A percentile compares a stretch with the other conserved stretches of the same genome.
phyloP scores from a whole-genome alignment of 306 rosid species.

The Calophaca sinica region DNA sequence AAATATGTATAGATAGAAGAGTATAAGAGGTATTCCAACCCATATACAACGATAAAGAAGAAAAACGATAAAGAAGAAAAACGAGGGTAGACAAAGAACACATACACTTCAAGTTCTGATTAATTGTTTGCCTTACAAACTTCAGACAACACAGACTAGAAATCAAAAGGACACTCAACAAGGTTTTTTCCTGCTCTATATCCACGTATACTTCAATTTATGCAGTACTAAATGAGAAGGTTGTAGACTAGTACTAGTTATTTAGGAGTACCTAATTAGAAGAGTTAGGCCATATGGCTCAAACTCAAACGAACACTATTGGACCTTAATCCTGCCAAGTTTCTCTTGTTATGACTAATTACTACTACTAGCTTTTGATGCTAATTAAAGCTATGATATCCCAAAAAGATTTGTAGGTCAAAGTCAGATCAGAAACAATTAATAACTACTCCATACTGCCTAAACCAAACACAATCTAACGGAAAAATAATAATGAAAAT shows the following conservation, averaged over 20 bases:
- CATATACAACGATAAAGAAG: no score
- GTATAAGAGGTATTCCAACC: no score
- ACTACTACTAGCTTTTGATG: not conserved
- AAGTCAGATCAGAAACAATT: slow-evolving; percentile 27
- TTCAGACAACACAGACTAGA: no score
- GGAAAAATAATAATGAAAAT: not conserved
- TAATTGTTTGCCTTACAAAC: not conserved
- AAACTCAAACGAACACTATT: not conserved
- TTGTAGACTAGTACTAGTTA: not conserved
- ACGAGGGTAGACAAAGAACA: no score
- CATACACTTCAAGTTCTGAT: not conserved
- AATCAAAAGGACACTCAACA: no score
- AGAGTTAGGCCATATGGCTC: not conserved
- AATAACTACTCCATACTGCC: not conserved
- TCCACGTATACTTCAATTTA: no score
- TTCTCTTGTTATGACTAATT: not conserved
- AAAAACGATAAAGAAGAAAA: no score
- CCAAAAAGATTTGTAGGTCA: slow-evolving; percentile 22
- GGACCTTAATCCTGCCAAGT: not conserved
- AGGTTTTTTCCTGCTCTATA: no score
- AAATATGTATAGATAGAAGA: no score
- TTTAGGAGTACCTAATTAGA: not conserved
- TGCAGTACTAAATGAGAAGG: not conserved
- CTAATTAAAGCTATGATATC: slow-evolving; percentile 20
- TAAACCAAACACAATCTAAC: not conserved